These are phyloP conservation scores for Penicillium chermesinum DNA, from an alignment of 495 filamentous ascomycete genomes.

Conservation along the genomic window DNA sequence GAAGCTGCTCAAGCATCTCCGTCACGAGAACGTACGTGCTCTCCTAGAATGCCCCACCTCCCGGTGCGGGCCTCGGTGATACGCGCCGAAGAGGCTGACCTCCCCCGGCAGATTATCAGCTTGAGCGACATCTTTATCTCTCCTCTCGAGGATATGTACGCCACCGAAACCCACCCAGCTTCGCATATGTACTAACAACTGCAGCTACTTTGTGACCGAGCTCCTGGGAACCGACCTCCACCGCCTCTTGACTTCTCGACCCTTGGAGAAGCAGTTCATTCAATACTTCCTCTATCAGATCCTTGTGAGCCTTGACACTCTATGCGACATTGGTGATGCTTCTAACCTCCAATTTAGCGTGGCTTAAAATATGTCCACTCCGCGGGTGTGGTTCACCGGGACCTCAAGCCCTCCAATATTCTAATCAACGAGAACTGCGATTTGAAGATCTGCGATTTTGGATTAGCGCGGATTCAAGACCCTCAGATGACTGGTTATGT, in stretches of 20 bases:
- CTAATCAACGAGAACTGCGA: slow-evolving; percentile 99
- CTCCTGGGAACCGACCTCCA: slow-evolving; percentile 95
- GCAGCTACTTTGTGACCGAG: slow-evolving; percentile 95
- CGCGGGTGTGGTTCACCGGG: slow-evolving; percentile 93
- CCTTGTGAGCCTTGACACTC: slow-evolving; percentile 65
- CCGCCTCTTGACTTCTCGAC: slow-evolving; percentile 88
- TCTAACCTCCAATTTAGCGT: no score
- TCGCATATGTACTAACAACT: slow-evolving; percentile 15
- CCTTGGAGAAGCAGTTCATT: slow-evolving; percentile 98
- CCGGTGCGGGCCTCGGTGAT: background rate
- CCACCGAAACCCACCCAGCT: slow-evolving; percentile 6
- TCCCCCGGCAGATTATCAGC: slow-evolving; percentile 73
- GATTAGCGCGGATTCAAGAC: slow-evolving; percentile 93
- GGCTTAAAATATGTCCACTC: slow-evolving; percentile 99
- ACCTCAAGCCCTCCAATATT: slow-evolving; percentile 97
- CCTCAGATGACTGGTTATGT: slow-evolving; percentile 99
- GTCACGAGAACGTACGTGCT: slow-evolving; percentile 82
- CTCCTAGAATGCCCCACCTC: background rate
- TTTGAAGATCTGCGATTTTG: slow-evolving; percentile 98
- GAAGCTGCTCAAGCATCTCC: slow-evolving; percentile 94
- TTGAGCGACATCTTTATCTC: slow-evolving; percentile 99
- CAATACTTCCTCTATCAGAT: slow-evolving; percentile 99
- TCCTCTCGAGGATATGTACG: slow-evolving; percentile 95
- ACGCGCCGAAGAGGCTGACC: slow-evolving; percentile 9
- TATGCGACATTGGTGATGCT: no score